Conservation (phyloP, 2,329 filamentous ascomycete genomes). For the Aspergillus arachidicola region DNA sequence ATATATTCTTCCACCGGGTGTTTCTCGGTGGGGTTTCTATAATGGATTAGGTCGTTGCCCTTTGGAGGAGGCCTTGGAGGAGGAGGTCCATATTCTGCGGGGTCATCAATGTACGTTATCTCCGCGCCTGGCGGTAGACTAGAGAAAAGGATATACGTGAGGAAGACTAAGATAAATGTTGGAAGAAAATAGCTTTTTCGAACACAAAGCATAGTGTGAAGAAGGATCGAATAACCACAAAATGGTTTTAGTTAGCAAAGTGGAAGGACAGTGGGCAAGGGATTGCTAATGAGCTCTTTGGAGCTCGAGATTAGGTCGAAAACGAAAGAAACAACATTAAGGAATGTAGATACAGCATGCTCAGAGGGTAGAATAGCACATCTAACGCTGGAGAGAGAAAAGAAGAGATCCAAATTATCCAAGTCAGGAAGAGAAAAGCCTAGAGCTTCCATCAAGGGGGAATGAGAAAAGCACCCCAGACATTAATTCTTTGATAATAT, state of each 20-base stretch:
- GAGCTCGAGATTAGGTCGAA: slow-evolving; percentile 3
- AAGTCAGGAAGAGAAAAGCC: slow-evolving; percentile 1
- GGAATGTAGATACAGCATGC: slow-evolving; percentile 6
- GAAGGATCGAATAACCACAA: not conserved
- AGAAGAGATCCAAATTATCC: not conserved
- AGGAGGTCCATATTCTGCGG: slow-evolving; percentile 11
- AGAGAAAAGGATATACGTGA: slow-evolving; percentile 27
- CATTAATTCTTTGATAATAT: not conserved
- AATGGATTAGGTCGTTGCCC: slow-evolving; percentile 54
- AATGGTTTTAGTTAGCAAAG: not conserved
- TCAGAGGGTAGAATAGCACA: not conserved
- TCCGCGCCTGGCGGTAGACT: slow-evolving; percentile 26
- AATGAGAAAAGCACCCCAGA: not conserved
- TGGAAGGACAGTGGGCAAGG: not conserved
- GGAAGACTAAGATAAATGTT: slow-evolving; percentile 27
- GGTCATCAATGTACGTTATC: slow-evolving; percentile 16
- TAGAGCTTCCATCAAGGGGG: not conserved
- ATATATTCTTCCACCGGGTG: slow-evolving; percentile 76
- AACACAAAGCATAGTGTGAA: slow-evolving; percentile 27
- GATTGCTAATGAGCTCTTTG: slow-evolving; percentile 1
- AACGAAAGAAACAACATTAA: slow-evolving; percentile 2
- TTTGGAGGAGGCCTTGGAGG: slow-evolving; percentile 3
- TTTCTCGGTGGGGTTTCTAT: slow-evolving; percentile 71
- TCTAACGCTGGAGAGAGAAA: not conserved
- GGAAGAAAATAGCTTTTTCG: slow-evolving; percentile 30